Conservation (phyloP, 495 filamentous ascomycete species). For the Xylaria nigripes region DNA sequence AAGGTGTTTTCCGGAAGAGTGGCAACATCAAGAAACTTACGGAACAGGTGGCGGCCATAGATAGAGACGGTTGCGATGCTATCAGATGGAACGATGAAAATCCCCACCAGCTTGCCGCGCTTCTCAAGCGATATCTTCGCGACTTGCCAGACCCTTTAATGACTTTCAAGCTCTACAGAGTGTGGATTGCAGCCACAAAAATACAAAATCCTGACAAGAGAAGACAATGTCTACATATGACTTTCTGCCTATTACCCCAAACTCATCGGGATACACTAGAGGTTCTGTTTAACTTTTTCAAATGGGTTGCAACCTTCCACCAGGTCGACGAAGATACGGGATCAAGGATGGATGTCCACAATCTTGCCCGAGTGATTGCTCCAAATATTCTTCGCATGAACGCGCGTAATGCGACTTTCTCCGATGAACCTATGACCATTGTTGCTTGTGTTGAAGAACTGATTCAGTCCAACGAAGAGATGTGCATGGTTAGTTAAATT, state of each 20-base stretch:
- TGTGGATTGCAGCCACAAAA: conserved; percentile 87
- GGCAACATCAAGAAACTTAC: conserved; percentile 89
- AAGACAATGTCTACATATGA: conserved; percentile 76
- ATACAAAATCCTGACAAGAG: conserved; percentile 77
- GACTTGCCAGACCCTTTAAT: conserved; percentile 92
- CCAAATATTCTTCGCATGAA: conserved; percentile 86
- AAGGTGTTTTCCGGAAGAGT: conserved; percentile 98
- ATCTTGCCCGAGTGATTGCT: conserved; percentile 95
- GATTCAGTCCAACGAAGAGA: conserved; percentile 87
- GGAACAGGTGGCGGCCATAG: conserved; percentile 74
- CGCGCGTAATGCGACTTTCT: conserved; percentile 53
- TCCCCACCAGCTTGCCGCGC: conserved; percentile 87
- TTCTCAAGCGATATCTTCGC: conserved; percentile 91
- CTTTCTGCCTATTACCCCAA: conserved; percentile 91
- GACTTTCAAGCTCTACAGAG: conserved; percentile 86
- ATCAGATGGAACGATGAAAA: conserved; percentile 77
- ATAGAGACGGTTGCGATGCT: conserved; percentile 67
- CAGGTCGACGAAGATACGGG: conserved; percentile 87
- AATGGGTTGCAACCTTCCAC: conserved; percentile 95
- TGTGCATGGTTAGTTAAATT: conserved; percentile 75
- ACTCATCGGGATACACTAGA: conserved; percentile 89
- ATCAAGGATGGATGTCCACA: conserved; percentile 99
- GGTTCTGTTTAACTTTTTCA: conserved; percentile 91
- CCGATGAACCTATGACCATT: conserved; percentile 77
- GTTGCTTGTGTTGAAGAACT: conserved; percentile 86